phyloP scores from a whole-genome alignment of 306 rosid genomes.

The Ceratonia siliqua region DNA sequence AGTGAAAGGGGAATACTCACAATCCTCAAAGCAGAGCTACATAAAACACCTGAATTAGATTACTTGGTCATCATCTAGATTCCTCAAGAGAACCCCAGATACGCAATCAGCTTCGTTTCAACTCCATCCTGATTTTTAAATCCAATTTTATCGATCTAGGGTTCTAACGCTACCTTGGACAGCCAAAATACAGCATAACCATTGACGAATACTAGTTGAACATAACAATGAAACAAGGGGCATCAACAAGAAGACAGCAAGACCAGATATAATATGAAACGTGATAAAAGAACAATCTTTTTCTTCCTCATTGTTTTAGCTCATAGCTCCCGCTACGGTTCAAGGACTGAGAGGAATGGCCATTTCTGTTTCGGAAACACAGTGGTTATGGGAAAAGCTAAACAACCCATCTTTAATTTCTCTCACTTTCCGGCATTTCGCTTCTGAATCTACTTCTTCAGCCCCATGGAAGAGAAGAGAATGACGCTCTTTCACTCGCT shows the following conservation, averaged over 20 bases:
- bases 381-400: not conserved
- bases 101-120: constrained; percentile 16
- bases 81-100: constrained; percentile 2
- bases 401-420: not conserved
- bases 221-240: not conserved
- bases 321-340: not conserved
- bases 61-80: constrained; percentile 19
- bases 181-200: not conserved
- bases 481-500: not conserved
- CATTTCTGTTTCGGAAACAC: not conserved
- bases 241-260: not conserved
- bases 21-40: not conserved
- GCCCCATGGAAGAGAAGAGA: not conserved
- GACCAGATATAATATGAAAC: not conserved
- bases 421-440: not conserved
- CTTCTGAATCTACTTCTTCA: not conserved
- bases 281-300: not conserved
- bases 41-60: not conserved
- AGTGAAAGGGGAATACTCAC: not conserved
- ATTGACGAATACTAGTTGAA: not conserved
- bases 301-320: constrained; percentile 6
- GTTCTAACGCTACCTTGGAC: constrained; percentile 20
- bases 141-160: constrained; percentile 37
- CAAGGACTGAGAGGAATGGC: not conserved
- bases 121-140: constrained; percentile 2